Base-by-base conservation (phyloP, 192 early-diverging fungal genomes). In the Kickxella alabastrina region DNA sequence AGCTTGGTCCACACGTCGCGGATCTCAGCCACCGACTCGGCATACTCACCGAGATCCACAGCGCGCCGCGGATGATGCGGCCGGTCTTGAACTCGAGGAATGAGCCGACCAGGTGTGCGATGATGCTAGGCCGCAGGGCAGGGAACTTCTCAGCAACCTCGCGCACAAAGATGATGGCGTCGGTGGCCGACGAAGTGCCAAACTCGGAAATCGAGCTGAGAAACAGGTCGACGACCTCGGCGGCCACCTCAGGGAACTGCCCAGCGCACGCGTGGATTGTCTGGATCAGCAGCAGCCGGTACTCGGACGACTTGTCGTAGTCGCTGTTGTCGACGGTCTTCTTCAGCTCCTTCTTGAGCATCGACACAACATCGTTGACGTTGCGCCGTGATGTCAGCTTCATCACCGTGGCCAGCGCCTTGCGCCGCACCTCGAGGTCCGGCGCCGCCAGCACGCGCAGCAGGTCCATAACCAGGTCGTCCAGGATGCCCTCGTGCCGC, bases 21-120 rank as follows among this genome's bases (percentile, higher is more conserved):
- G 59, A 99, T 95, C 57, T 86, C 83, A 50, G 80, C 73, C 8
- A 62, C 74, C n/a, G 79, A 78, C 52, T 84, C 68, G 39, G 89
- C 88, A 59, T 97, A 99, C 78, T 99, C 97, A 43, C 97, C 95
- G 54, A 99, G 79, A 98, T 96, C 97, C 97, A 99, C 38, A 99
- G 80, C 15, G 92, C 97, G 22, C 95, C 97, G 39, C 97, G 85
- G 66, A 95, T 85, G 3, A 97, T 93, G 64, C 92, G 84, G 47
- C 90, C 87, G 2, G 89, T 87, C 65, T 91, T 93, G 72, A 98
- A 86, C 27, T 98, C 92, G 26, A 60, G 47, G 57, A 99, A 95
- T 10, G 87, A 84, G 32, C 88, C 83, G 23, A 95, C 73, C 18
- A 99, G 79, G 40, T 83, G 82, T 35, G 83, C 80, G 43, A 91